Evolutionary conservation across 257 asterid species (phyloP).

Genomic region (Solanum gandarillasii): DNA sequence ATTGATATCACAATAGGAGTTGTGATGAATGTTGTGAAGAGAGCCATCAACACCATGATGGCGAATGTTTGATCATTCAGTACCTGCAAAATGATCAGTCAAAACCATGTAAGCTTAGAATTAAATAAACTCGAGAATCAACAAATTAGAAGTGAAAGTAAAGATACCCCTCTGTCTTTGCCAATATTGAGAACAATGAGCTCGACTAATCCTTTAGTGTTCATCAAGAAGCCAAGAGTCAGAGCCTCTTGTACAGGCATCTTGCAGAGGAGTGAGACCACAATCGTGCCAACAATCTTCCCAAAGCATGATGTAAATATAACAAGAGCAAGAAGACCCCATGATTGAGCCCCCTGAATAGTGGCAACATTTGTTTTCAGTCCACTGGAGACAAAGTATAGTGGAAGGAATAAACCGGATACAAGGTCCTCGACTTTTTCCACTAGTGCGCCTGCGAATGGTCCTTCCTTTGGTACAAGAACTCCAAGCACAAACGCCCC

Average conservation of each 20-base stretch:
- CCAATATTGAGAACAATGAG: conserved; percentile 60
- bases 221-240: conserved; percentile 54
- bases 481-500: conserved; percentile 65
- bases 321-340: conserved; percentile 58
- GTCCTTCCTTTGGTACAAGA: conserved; percentile 64
- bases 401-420: conserved; percentile 53
- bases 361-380: conserved; percentile 53
- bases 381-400: conserved; percentile 61
- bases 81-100: conserved; percentile 28
- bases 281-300: conserved; percentile 42
- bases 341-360: conserved; percentile 50
- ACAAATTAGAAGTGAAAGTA: not conserved
- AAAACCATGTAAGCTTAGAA: not conserved
- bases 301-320: conserved; percentile 50
- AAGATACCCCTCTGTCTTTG: conserved; percentile 49
- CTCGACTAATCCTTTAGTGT: conserved; percentile 65
- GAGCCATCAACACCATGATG: conserved; percentile 65
- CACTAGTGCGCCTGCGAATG: conserved; percentile 48
- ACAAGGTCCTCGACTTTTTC: conserved; percentile 57
- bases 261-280: conserved; percentile 28
- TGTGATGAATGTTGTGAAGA: conserved; percentile 68
- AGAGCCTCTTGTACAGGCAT: conserved; percentile 41
- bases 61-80: conserved; percentile 72
- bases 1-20: conserved; percentile 48
- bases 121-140: not conserved